These are phyloP conservation scores for Naganishia sp. DNA, from an alignment of 1,284 basidiomycete genomes.

Conservation along the genomic window DNA sequence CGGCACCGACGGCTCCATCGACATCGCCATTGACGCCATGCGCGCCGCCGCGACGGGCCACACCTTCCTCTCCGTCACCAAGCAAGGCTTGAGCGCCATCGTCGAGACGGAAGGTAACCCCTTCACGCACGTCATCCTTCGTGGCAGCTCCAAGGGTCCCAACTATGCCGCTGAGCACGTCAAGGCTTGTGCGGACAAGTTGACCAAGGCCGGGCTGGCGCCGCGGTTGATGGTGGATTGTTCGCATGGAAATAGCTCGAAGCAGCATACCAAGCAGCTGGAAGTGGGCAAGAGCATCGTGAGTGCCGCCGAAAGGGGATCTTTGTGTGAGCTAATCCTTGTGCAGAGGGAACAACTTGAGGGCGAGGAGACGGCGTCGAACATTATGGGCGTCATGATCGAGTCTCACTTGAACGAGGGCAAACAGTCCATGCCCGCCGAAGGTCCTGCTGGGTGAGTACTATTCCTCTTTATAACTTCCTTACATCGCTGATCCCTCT, in stretches of 20 bases:
- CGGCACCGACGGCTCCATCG: conserved; percentile 88
- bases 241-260: conserved; percentile 70
- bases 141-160: conserved; percentile 81
- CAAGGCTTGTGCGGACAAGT: conserved; percentile 70
- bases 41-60: conserved; percentile 81
- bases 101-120: conserved; percentile 72
- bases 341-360: conserved; percentile 69
- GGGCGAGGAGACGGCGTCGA: conserved; percentile 64
- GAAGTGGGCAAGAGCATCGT: conserved; percentile 60
- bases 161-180: conserved; percentile 81
- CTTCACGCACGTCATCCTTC: conserved; percentile 71
- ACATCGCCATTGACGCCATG: conserved; percentile 85
- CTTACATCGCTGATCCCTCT: not conserved
- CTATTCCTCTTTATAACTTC: not conserved
- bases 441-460: conserved; percentile 64
- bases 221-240: conserved; percentile 91
- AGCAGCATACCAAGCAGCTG: conserved; percentile 63
- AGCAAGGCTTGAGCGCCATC: conserved; percentile 86
- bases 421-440: conserved; percentile 74
- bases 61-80: conserved; percentile 89
- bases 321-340: not conserved
- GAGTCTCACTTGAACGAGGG: conserved; percentile 88
- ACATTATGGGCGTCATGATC: conserved; percentile 96
- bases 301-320: conserved; percentile 44
- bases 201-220: conserved; percentile 74